Conservation (phyloP, 768 basidiomycete species). For the Sistotremastrum niveocremeum region DNA sequence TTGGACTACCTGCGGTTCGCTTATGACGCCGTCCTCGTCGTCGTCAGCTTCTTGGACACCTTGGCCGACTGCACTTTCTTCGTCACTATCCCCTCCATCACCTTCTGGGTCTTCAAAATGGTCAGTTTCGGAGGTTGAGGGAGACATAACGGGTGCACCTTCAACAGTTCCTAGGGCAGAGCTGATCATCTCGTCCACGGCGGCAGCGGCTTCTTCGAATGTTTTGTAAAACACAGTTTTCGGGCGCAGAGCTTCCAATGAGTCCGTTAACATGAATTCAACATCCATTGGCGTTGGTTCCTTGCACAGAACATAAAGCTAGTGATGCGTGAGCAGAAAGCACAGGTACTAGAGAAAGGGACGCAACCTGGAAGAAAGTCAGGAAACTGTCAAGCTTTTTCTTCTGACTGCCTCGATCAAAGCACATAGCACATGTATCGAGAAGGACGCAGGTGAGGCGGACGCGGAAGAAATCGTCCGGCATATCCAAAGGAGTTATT, state of each 20-base stretch:
- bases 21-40: constrained; percentile 53
- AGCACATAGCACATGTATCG: constrained; percentile 96
- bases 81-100: constrained; percentile 34
- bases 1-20: constrained; percentile 9
- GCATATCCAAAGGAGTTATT: constrained; percentile 67
- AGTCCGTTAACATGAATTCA: constrained; percentile 93
- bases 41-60: constrained; percentile 34
- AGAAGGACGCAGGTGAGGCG: constrained; percentile 84
- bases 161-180: constrained; percentile 44
- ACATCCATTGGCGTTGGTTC: constrained; percentile 89
- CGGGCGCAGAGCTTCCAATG: constrained; percentile 88
- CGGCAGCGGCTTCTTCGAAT: constrained; percentile 73
- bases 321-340: constrained; percentile 1
- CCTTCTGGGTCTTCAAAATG: constrained; percentile 31
- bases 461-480: constrained; percentile 92
- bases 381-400: constrained; percentile 90
- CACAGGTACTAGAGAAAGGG: background rate
- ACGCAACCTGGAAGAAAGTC: constrained; percentile 77
- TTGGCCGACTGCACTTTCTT: constrained; percentile 27
- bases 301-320: constrained; percentile 88
- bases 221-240: constrained; percentile 58
- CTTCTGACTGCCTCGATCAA: constrained; percentile 85
- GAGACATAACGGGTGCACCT: constrained; percentile 10
- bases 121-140: background rate
- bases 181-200: constrained; percentile 84